phyloP scores from a whole-genome alignment of 1,284 basidiomycete species.

The Apiotrichum sp. region DNA sequence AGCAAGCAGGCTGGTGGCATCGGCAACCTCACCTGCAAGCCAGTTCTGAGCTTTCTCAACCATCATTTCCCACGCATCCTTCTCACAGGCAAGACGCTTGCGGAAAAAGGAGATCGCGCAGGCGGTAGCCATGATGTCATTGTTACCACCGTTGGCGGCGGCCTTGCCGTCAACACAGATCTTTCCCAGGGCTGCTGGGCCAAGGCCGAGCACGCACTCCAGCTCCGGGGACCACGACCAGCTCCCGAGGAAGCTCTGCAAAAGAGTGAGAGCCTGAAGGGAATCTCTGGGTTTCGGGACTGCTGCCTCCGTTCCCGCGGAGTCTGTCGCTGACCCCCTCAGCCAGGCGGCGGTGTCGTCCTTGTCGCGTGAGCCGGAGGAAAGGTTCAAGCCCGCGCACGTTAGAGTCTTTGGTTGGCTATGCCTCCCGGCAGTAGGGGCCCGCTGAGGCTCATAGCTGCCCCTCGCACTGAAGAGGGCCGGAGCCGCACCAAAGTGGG shows the following conservation, averaged over 20 bases:
- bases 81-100: conserved; percentile 4
- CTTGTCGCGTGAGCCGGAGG: no score
- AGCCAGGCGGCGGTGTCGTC: no score
- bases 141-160: background rate
- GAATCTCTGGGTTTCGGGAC: background rate
- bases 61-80: conserved; percentile 15
- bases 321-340: no score
- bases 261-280: background rate
- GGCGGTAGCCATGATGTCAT: conserved; percentile 7
- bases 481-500: no score
- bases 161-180: background rate
- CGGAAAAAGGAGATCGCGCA: conserved; percentile 10
- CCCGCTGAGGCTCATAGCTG: no score
- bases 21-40: conserved; percentile 2
- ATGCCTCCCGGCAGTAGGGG: no score
- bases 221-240: conserved; percentile 11
- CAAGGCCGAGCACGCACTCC: background rate
- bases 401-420: no score
- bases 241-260: conserved; percentile 13
- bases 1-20: no score
- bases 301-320: no score
- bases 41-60: conserved; percentile 17
- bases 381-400: no score
- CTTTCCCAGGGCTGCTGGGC: background rate
- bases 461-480: no score